Conservation (phyloP, 2,329 filamentous ascomycete genomes). For the Aspergillus oerlinghausenensis region DNA sequence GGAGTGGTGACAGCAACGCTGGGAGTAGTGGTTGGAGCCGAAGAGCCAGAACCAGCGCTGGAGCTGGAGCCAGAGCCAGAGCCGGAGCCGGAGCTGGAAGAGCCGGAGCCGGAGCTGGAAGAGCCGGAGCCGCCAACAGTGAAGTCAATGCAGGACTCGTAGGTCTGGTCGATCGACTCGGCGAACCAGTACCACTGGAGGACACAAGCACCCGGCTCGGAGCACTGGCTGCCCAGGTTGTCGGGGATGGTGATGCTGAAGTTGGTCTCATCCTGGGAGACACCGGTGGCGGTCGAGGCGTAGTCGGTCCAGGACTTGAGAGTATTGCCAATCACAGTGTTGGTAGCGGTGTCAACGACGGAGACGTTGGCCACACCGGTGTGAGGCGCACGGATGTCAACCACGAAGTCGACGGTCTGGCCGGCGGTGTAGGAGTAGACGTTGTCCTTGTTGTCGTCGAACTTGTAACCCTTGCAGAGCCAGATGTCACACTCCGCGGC, state of each 20-base stretch:
- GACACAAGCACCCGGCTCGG: constrained; percentile 27
- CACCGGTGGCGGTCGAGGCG: constrained; percentile 26
- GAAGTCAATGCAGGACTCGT: constrained; percentile 34
- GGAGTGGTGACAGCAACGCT: constrained; percentile 11
- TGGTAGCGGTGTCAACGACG: constrained; percentile 44
- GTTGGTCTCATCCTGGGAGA: constrained; percentile 22
- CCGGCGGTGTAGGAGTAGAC: constrained; percentile 49
- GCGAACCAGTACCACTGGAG: constrained; percentile 35
- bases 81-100: constrained; percentile 6
- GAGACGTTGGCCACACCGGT: constrained; percentile 47
- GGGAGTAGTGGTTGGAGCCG: constrained; percentile 9
- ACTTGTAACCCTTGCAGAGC: constrained; percentile 57
- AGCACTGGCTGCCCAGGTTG: constrained; percentile 23
- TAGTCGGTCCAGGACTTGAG: constrained; percentile 30
- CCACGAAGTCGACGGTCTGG: constrained; percentile 40
- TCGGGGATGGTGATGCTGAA: constrained; percentile 31
- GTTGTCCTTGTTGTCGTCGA: constrained; percentile 51
- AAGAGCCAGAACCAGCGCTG: constrained; percentile 7
- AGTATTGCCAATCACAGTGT: constrained; percentile 34
- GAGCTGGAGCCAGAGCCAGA: not conserved
- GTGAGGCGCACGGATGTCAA: constrained; percentile 46
- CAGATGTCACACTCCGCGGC: constrained; percentile 47
- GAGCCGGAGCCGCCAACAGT: constrained; percentile 22
- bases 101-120: constrained; percentile 9
- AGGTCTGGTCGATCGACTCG: constrained; percentile 32